A percentile compares a stretch with the other conserved stretches of the same genome.
Conservation (phyloP, 768 basidiomycete genomes). For the Cystobasidium ongulense region DNA sequence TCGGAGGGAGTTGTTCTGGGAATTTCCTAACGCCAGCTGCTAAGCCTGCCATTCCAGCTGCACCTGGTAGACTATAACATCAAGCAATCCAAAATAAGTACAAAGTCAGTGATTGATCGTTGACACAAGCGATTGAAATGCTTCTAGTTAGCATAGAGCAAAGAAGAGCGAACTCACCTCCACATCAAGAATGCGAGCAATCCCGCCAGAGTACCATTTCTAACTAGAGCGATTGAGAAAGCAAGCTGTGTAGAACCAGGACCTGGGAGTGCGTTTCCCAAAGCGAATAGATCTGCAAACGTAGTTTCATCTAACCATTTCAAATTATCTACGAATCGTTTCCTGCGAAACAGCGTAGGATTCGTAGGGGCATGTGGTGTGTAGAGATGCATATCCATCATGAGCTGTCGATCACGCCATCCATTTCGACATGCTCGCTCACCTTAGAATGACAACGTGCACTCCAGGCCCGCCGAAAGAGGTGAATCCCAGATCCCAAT, state of each 20-base stretch:
- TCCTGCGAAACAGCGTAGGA: background rate
- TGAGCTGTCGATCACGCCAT: background rate
- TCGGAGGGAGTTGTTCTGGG: constrained; percentile 48
- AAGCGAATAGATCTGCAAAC: constrained; percentile 49
- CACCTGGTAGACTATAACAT: constrained; percentile 48
- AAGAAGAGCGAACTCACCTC: constrained; percentile 17
- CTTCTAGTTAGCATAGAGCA: no score
- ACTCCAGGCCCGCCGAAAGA: constrained; percentile 31
- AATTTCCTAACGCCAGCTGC: constrained; percentile 50
- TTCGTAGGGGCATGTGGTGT: no score
- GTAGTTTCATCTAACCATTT: constrained; percentile 29
- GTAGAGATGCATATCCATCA: no score
- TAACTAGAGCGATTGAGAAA: constrained; percentile 6
- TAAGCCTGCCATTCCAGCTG: constrained; percentile 51
- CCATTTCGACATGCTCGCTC: background rate
- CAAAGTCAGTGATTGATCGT: no score
- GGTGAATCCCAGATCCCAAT: constrained; percentile 27
- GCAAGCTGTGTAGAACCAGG: constrained; percentile 44
- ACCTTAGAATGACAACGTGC: constrained; percentile 16
- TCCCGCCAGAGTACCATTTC: background rate
- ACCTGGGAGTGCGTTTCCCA: constrained; percentile 52
- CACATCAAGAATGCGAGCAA: constrained; percentile 27
- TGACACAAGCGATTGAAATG: no score
- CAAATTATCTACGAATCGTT: constrained; percentile 29
- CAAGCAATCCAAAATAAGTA: background rate